A percentile compares a stretch with the other conserved stretches of the same genome.
These are phyloP conservation scores for Trametopsis cervina DNA, from an alignment of 768 basidiomycete species.

Conservation along the genomic window DNA sequence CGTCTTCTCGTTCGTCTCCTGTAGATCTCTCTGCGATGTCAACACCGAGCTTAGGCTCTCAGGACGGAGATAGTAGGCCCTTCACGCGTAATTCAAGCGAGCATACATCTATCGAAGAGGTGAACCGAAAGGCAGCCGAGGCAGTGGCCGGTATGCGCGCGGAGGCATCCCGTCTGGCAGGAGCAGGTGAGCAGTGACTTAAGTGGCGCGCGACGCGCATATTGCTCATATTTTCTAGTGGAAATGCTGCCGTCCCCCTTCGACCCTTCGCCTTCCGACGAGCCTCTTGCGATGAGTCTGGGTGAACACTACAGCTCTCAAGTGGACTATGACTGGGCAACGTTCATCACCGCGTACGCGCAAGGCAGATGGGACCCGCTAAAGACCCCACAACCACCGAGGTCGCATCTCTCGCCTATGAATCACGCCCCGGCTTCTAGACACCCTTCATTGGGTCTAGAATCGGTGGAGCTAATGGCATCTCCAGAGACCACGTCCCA, in stretches of 20 bases:
- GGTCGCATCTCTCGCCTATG: constrained; percentile 24
- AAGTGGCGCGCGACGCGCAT: background rate
- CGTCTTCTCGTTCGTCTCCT: constrained; percentile 25
- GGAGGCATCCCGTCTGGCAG: constrained; percentile 21
- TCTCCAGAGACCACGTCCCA: constrained; percentile 10
- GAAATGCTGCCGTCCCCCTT: constrained; percentile 22
- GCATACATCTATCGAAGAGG: constrained; percentile 17
- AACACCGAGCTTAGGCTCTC: constrained; percentile 5
- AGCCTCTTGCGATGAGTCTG: constrained; percentile 12
- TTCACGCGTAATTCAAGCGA: constrained; percentile 1
- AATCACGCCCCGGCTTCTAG: constrained; percentile 11
- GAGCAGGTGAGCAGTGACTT: constrained; percentile 15
- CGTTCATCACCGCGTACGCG: constrained; percentile 73
- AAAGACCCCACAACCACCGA: constrained; percentile 55
- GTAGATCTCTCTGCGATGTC: constrained; percentile 11
- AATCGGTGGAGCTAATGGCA: constrained; percentile 8
- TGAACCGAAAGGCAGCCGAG: constrained; percentile 21
- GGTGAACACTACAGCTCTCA: constrained; percentile 16
- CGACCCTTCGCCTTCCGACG: constrained; percentile 22
- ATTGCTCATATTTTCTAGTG: constrained; percentile 3
- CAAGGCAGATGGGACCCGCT: constrained; percentile 77
- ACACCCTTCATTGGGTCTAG: background rate
- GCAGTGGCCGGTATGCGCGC: constrained; percentile 21
- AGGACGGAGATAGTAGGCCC: constrained; percentile 5
- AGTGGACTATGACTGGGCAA: constrained; percentile 57